Evolutionary conservation across 768 basidiomycete genomes (phyloP).

Genomic region (Calocera viscosa): DNA sequence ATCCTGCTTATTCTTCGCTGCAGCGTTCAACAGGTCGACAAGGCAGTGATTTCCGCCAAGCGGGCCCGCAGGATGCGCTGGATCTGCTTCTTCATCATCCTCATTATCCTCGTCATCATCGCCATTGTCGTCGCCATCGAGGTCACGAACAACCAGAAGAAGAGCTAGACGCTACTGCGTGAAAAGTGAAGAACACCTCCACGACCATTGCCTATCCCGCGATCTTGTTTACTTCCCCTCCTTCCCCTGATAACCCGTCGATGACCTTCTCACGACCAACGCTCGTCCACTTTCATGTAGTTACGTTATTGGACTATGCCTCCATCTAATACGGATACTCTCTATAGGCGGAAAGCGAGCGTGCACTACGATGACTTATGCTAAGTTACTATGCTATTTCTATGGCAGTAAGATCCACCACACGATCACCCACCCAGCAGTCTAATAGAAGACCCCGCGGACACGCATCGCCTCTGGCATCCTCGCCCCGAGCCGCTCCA

Average conservation of each 20-base stretch:
- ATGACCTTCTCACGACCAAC: not conserved
- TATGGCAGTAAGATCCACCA: not conserved
- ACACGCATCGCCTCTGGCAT: constrained; percentile 6
- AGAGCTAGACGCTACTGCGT: constrained; percentile 19
- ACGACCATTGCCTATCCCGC: too few species aligned
- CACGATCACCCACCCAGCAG: too few species aligned
- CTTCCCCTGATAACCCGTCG: not conserved
- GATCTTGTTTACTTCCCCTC: not conserved
- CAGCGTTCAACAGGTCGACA: constrained; percentile 51
- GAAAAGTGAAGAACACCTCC: too few species aligned
- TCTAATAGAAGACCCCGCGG: not conserved
- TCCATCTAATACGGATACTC: constrained; percentile 6
- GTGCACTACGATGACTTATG: too few species aligned
- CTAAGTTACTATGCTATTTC: not conserved
- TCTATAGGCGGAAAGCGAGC: not conserved
- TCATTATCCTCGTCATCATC: constrained; percentile 54
- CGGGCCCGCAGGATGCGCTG: constrained; percentile 90
- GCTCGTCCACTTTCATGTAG: not conserved
- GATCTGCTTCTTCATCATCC: constrained; percentile 77
- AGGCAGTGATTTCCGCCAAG: constrained; percentile 74
- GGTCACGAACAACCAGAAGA: constrained; percentile 38
- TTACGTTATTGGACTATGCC: not conserved
- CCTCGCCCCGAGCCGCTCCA: not conserved
- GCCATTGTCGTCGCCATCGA: constrained; percentile 51
- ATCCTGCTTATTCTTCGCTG: not conserved